These are phyloP conservation scores for Pseudonitzschia multiseries DNA, from an alignment of 108 stramenopile species.

Conservation along the genomic window DNA sequence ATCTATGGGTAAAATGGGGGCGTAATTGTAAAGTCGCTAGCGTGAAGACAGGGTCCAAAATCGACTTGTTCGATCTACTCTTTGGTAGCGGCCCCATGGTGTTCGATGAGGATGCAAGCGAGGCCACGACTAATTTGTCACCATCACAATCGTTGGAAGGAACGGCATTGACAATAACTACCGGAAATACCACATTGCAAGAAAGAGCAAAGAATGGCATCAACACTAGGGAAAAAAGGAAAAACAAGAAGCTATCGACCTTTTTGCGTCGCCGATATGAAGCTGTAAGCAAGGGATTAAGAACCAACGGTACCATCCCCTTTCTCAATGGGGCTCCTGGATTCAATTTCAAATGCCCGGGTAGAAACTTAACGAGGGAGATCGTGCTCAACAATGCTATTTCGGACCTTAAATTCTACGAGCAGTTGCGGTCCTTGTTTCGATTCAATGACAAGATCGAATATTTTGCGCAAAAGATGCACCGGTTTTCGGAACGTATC, in stretches of 20 bases:
- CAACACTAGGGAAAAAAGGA: too few relatives aligned
- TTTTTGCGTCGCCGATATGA: too few relatives aligned
- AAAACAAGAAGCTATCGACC: too few relatives aligned
- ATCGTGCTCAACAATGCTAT: not conserved
- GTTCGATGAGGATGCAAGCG: not conserved
- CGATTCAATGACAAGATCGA: not conserved
- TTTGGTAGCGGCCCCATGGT: not conserved
- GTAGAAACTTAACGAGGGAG: not conserved
- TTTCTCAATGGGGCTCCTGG: not conserved
- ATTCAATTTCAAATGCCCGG: not conserved
- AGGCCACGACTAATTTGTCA: not conserved
- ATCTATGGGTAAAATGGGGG: not conserved
- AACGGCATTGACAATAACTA: too few relatives aligned
- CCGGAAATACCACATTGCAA: too few relatives aligned
- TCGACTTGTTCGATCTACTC: not conserved
- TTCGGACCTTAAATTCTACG: not conserved
- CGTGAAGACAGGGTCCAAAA: not conserved
- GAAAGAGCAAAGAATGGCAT: too few relatives aligned
- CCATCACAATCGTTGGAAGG: too few relatives aligned
- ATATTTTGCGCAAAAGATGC: not conserved
- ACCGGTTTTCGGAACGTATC: not conserved
- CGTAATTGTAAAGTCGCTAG: not conserved
- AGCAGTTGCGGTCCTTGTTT: not conserved
- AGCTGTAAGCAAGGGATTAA: not conserved
- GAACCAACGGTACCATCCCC: not conserved